Evolutionary conservation across 2,329 filamentous ascomycete species (phyloP).

Genomic region (Raffaelea albimanens): DNA sequence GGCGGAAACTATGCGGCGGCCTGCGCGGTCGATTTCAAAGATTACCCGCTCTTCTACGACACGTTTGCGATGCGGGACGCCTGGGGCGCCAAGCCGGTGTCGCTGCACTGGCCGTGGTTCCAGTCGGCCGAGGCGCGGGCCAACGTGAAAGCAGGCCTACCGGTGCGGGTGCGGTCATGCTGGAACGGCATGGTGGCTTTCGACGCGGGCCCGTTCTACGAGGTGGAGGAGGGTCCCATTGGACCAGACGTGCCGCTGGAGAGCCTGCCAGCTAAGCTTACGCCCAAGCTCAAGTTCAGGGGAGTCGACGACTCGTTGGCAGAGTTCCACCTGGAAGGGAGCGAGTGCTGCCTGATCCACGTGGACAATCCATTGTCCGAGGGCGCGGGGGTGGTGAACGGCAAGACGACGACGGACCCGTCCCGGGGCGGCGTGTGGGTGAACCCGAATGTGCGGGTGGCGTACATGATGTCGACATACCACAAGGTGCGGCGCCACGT

Average conservation of each 20-base stretch:
- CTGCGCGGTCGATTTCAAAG: conserved; percentile 50
- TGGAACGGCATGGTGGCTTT: conserved; percentile 55
- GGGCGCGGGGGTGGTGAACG: not conserved
- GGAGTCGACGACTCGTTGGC: conserved; percentile 55
- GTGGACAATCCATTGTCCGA: conserved; percentile 54
- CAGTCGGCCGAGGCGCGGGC: conserved; percentile 28
- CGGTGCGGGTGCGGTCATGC: conserved; percentile 53
- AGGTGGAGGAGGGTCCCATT: not conserved
- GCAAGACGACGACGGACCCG: not conserved
- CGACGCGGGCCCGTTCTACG: conserved; percentile 36
- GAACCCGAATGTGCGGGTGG: conserved; percentile 61
- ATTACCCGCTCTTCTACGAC: conserved; percentile 46
- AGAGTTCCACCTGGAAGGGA: conserved; percentile 57
- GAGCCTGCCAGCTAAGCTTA: conserved; percentile 2
- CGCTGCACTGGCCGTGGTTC: conserved; percentile 52
- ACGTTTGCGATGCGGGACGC: conserved; percentile 51
- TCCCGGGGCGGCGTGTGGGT: conserved; percentile 47
- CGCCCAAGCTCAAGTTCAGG: conserved; percentile 45
- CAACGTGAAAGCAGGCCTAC: conserved; percentile 37
- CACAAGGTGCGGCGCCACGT: conserved; percentile 30
- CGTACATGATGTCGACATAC: conserved; percentile 48
- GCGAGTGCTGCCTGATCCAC: conserved; percentile 71
- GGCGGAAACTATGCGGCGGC: conserved; percentile 48
- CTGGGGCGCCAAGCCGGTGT: conserved; percentile 39
- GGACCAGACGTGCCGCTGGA: not conserved